Conservation (phyloP, 2,329 filamentous ascomycete species). For the Fusarium kyushuense region DNA sequence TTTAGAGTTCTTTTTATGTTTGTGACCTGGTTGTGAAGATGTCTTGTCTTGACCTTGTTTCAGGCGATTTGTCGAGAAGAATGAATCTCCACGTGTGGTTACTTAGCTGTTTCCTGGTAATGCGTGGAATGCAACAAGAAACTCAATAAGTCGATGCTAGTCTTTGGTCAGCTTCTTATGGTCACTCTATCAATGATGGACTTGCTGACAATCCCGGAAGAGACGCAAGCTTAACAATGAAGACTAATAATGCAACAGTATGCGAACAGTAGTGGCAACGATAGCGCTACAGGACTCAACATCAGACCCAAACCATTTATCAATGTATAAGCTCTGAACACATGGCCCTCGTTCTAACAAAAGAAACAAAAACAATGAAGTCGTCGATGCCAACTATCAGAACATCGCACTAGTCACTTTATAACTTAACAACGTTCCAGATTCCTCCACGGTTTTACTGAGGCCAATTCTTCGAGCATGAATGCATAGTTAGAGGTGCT, state of each 20-base stretch:
- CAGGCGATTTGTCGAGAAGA: background rate
- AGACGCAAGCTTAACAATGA: too few relatives aligned
- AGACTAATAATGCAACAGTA: too few relatives aligned
- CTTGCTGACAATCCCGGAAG: too few relatives aligned
- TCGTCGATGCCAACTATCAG: too few relatives aligned
- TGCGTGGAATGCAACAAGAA: background rate
- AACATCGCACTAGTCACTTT: too few relatives aligned
- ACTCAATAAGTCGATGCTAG: background rate
- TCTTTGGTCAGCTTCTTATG: background rate
- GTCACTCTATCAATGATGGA: too few relatives aligned
- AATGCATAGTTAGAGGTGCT: background rate
- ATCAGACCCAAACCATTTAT: too few relatives aligned
- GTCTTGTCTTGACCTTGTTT: conserved; percentile 1
- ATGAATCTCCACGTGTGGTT: background rate
- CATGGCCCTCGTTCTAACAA: too few relatives aligned
- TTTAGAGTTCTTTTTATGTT: background rate
- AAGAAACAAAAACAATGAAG: too few relatives aligned
- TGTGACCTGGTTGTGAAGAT: background rate
- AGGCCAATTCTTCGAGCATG: background rate
- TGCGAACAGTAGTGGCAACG: too few relatives aligned
- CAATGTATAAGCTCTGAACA: too few relatives aligned
- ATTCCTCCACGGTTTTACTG: background rate
- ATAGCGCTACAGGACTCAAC: too few relatives aligned
- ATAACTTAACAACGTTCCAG: background rate
- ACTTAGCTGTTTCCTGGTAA: background rate